phyloP scores from a whole-genome alignment of 345 rosid species.

The Moricandia arvensis region DNA sequence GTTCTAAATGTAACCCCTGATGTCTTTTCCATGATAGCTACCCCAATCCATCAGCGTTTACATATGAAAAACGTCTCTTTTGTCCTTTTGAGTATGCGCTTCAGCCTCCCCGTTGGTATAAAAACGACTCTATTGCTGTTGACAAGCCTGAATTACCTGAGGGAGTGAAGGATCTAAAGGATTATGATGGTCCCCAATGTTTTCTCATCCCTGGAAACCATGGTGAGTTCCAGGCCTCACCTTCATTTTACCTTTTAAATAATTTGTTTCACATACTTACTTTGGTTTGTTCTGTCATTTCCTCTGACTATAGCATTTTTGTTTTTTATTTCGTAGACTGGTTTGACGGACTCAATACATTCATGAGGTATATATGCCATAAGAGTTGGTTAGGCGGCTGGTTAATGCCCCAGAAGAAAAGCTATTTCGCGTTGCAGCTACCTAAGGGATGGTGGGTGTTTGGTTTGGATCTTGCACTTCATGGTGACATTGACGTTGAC shows the following conservation, averaged over 20 bases:
- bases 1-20: background rate
- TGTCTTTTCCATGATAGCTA: constrained; percentile 50
- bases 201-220: constrained; percentile 97
- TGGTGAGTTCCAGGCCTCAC: constrained; percentile 54
- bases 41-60: constrained; percentile 92
- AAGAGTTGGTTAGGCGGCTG: constrained; percentile 99
- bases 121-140: constrained; percentile 66
- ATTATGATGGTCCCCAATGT: constrained; percentile 92
- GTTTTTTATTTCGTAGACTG: constrained; percentile 54
- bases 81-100: constrained; percentile 95
- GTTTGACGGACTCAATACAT: constrained; percentile 98
- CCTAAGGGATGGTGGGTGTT: constrained; percentile 97
- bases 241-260: constrained; percentile 16
- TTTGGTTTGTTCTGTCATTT: constrained; percentile 13
- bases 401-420: constrained; percentile 99
- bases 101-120: constrained; percentile 89
- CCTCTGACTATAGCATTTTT: constrained; percentile 1
- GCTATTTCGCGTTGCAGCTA: constrained; percentile 95
- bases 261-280: constrained; percentile 9
- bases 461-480: constrained; percentile 98
- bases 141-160: constrained; percentile 85
- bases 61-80: constrained; percentile 87
- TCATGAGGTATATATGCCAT: constrained; percentile 97
- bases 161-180: constrained; percentile 66
- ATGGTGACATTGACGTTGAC: constrained; percentile 95